phyloP scores from a whole-genome alignment of 345 rosid species.

The Populus simonii region DNA sequence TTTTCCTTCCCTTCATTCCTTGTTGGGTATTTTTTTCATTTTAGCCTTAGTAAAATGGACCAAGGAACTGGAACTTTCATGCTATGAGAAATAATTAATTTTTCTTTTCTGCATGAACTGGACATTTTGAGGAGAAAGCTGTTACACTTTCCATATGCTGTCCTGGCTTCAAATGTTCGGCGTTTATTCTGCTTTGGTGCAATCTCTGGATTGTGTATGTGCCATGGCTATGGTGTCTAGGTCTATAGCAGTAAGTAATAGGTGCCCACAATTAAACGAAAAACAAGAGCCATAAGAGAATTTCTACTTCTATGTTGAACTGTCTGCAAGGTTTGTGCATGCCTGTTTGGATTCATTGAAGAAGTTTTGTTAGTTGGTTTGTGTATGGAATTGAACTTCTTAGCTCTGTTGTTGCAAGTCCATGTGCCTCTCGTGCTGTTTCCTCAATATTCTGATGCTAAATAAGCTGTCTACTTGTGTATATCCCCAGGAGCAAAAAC shows the following conservation, averaged over 20 bases:
- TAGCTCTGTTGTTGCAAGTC: not conserved
- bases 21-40: too few relatives aligned
- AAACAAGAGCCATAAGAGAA: too few relatives aligned
- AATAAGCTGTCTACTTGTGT: not conserved
- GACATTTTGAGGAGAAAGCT: too few relatives aligned
- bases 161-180: too few relatives aligned
- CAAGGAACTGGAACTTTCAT: too few relatives aligned
- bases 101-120: too few relatives aligned
- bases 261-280: not conserved
- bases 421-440: not conserved
- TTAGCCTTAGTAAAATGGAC: too few relatives aligned
- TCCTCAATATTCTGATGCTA: not conserved
- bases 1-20: too few relatives aligned
- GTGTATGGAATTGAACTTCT: not conserved
- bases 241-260: not conserved
- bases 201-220: not conserved
- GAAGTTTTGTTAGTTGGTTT: not conserved
- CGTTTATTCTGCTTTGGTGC: not conserved
- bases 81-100: too few relatives aligned
- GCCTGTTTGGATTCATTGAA: not conserved
- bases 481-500: conserved; percentile 63
- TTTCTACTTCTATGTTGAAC: not conserved
- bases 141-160: too few relatives aligned
- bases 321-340: not conserved
- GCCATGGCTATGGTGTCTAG: not conserved